Base-by-base conservation (phyloP, 345 rosid species). In the Acer saccharum region DNA sequence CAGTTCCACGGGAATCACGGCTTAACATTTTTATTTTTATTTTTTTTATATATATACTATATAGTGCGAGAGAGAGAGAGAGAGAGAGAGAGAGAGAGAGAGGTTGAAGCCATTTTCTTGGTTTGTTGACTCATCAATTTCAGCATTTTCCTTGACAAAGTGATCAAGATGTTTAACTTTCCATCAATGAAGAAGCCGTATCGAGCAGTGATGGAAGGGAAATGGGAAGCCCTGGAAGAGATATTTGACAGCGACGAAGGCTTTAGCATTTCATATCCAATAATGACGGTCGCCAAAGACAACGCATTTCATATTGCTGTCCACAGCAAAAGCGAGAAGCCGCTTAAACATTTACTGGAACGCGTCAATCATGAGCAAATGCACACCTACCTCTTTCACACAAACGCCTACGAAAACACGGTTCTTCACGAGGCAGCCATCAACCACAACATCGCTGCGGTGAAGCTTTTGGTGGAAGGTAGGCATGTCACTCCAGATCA, bases 401-500 rank as follows among this genome's bases (percentile, higher is more conserved):
- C 6, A 23, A 63, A 63, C 7, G 32, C 7, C 4, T 4, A 27
- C 1, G 83, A 74, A 9, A 77, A 77, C 70, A 77, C 77, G 7
- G 70, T 20, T 18, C 77, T 81, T 32, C 83, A 81, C 17, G 77
- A 76, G 65, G 74, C 71, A 11, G 66, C 66, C 39, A 29, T 29
- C 18, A 25, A 21, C 32, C 1, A 17, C 8, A 63, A 63, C 6
- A 21, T 63, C 18, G 18, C 4, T 14, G 71, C 54, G 17, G 57
- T 68, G 6, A 20, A 10, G 29, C 71, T 68, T 16, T 44, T 68
- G 71, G 71, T 68, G 32, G 32, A 29, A n/a, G 6, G 11, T 1
- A 7, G 1, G 13, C 11, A 12, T 13, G 54, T 12, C 12, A 11
- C 54, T 10, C 44, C 44, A 13, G 18, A 11, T 29, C 2, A 29